Percentiles rank a stretch among this genome's conserved stretches.
Conservation (phyloP, 2,329 filamentous ascomycete genomes). For the Claviceps sp. region DNA sequence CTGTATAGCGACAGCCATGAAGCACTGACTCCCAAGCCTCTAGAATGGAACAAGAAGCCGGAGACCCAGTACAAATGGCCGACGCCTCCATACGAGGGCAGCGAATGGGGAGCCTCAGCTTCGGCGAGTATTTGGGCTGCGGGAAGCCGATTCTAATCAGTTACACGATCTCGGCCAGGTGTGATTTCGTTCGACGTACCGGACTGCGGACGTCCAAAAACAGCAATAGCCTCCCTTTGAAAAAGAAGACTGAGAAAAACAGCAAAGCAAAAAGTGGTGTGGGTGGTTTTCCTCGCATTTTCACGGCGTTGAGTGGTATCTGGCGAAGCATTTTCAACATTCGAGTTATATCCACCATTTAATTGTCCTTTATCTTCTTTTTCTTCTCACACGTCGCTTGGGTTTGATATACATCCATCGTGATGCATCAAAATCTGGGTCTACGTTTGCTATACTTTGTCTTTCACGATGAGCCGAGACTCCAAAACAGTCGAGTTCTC, state of each 20-base stretch:
- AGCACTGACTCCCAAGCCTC: conserved; percentile 52
- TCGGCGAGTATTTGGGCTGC: conserved; percentile 70
- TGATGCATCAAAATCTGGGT: neutral
- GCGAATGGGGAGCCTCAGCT: conserved; percentile 77
- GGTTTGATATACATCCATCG: neutral
- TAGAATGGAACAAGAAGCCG: conserved; percentile 51
- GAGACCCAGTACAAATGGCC: conserved; percentile 62
- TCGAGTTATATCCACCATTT: conserved; percentile 13
- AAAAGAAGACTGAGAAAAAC: neutral
- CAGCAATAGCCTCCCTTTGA: conserved; percentile 12
- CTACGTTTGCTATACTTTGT: neutral
- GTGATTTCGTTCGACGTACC: too few species aligned
- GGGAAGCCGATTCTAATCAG: conserved; percentile 44
- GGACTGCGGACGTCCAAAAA: neutral
- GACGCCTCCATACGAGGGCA: conserved; percentile 88
- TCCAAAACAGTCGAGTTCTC: neutral
- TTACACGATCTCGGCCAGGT: too few species aligned
- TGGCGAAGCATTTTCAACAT: conserved; percentile 1
- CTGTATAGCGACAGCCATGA: conserved; percentile 57
- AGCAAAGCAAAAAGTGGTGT: conserved; percentile 7
- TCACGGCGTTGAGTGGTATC: conserved; percentile 1
- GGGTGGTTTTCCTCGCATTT: conserved; percentile 7
- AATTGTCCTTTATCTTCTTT: neutral
- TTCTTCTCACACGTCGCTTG: neutral
- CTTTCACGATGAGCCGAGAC: neutral